These are phyloP conservation scores for Metroxylon sagu DNA, from an alignment of 176 grass and related monocot species.

Conservation along the genomic window DNA sequence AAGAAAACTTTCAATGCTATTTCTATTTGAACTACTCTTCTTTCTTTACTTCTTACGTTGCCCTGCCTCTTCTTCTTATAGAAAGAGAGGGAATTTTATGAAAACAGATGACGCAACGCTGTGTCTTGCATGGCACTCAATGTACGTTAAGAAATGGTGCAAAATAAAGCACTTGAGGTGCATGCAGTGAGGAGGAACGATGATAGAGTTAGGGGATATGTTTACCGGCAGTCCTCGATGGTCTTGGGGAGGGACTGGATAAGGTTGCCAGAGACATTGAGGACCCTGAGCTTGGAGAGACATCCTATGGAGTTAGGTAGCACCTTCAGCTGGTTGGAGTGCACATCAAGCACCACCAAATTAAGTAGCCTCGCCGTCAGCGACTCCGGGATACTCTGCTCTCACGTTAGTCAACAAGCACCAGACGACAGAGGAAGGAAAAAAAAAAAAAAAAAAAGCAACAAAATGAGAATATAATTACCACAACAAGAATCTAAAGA, in stretches of 20 bases:
- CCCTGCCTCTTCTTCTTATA: too few relatives aligned
- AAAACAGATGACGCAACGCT: too few relatives aligned
- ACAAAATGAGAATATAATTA: background rate
- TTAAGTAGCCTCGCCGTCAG: constrained; percentile 82
- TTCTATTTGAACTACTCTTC: too few relatives aligned
- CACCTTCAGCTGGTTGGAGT: constrained; percentile 81
- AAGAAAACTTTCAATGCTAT: too few relatives aligned
- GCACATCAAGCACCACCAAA: constrained; percentile 68
- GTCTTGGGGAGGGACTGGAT: constrained; percentile 60
- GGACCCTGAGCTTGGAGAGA: constrained; percentile 85
- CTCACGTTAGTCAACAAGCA: too few relatives aligned
- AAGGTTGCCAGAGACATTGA: constrained; percentile 95
- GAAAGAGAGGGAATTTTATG: too few relatives aligned
- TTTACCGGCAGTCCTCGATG: constrained; percentile 89
- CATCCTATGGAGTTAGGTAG: constrained; percentile 96
- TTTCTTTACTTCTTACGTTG: too few relatives aligned
- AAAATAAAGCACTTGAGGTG: too few relatives aligned
- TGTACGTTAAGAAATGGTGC: too few relatives aligned
- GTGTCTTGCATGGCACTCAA: too few relatives aligned
- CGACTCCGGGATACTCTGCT: constrained; percentile 87
- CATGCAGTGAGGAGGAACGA: background rate
- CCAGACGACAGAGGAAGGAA: background rate
- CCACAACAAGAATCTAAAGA: too few relatives aligned
- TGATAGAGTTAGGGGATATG: too few relatives aligned
- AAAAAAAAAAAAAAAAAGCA: background rate